phyloP scores from a whole-genome alignment of 306 rosid genomes.

The Arachis hypogaea region DNA sequence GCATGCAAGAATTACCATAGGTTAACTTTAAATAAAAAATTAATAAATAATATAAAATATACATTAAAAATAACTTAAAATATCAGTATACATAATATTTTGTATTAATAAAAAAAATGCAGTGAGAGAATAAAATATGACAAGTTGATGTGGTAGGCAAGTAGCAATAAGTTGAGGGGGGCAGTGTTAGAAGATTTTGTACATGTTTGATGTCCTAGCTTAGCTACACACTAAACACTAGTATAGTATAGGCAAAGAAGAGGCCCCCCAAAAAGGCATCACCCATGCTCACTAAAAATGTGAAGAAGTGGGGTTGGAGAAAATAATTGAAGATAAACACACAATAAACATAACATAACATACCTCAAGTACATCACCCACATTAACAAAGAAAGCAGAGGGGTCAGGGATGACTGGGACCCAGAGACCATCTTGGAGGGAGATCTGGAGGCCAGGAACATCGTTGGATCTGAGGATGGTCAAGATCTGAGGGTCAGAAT shows the following conservation, averaged over 20 bases:
- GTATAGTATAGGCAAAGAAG: not conserved
- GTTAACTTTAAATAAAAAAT: too few species aligned
- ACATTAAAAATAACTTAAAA: too few species aligned
- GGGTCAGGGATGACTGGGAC: constrained; percentile 79
- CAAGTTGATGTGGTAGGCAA: too few species aligned
- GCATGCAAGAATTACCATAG: too few species aligned
- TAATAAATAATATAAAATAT: too few species aligned
- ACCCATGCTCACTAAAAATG: too few species aligned
- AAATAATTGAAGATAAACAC: not conserved
- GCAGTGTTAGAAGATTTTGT: too few species aligned
- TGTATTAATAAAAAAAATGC: too few species aligned
- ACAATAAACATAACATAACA: not conserved
- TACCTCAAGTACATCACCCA: constrained; percentile 81
- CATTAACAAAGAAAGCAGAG: constrained; percentile 69
- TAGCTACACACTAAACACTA: too few species aligned
- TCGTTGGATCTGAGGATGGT: constrained; percentile 82
- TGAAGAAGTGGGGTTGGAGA: constrained; percentile 6
- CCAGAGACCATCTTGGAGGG: constrained; percentile 62
- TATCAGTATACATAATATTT: too few species aligned
- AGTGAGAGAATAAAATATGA: too few species aligned
- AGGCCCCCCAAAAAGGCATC: not conserved
- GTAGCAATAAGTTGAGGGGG: too few species aligned
- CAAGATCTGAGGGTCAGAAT: constrained; percentile 90
- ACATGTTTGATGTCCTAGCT: not conserved
- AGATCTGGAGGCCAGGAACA: constrained; percentile 79